phyloP scores from a whole-genome alignment of 2,329 filamentous ascomycete species.

The Nothopassalora personata region DNA sequence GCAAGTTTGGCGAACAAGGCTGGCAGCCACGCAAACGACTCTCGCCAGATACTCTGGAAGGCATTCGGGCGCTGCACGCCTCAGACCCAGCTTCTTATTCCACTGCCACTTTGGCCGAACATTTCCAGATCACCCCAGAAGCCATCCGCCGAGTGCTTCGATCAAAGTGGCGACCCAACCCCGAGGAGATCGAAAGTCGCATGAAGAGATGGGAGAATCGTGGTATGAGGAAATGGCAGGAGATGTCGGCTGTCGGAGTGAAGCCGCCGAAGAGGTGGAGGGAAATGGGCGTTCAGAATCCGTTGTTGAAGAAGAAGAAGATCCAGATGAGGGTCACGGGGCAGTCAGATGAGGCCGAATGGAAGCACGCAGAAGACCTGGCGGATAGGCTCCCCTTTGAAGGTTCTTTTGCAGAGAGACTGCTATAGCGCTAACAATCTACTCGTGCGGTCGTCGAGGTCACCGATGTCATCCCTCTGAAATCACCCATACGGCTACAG shows the following conservation, averaged over 20 bases:
- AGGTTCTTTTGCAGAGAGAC: slow-evolving; percentile 5
- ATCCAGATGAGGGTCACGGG: neutral
- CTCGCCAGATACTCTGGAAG: slow-evolving; percentile 86
- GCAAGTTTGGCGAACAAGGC: slow-evolving; percentile 69
- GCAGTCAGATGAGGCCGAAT: neutral
- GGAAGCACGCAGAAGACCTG: neutral
- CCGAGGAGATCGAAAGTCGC: slow-evolving; percentile 42
- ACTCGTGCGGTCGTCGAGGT: no score
- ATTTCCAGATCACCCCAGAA: slow-evolving; percentile 84
- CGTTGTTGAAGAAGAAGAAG: slow-evolving; percentile 8
- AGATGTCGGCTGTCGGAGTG: slow-evolving; percentile 47
- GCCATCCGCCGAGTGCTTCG: slow-evolving; percentile 81
- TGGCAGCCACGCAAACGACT: slow-evolving; percentile 83
- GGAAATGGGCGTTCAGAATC: slow-evolving; percentile 37
- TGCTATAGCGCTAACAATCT: neutral
- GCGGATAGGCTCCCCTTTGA: slow-evolving; percentile 1
- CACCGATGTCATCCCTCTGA: no score
- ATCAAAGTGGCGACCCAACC: slow-evolving; percentile 64
- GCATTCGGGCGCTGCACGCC: slow-evolving; percentile 74
- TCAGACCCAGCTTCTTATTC: slow-evolving; percentile 74
- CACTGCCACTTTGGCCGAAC: slow-evolving; percentile 63
- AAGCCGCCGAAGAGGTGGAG: slow-evolving; percentile 53
- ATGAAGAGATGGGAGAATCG: slow-evolving; percentile 44
- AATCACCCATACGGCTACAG: no score
- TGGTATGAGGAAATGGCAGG: slow-evolving; percentile 46